Evolutionary conservation across 2,329 filamentous ascomycete species (phyloP).

Genomic region (Ophiosphaerella narmari): DNA sequence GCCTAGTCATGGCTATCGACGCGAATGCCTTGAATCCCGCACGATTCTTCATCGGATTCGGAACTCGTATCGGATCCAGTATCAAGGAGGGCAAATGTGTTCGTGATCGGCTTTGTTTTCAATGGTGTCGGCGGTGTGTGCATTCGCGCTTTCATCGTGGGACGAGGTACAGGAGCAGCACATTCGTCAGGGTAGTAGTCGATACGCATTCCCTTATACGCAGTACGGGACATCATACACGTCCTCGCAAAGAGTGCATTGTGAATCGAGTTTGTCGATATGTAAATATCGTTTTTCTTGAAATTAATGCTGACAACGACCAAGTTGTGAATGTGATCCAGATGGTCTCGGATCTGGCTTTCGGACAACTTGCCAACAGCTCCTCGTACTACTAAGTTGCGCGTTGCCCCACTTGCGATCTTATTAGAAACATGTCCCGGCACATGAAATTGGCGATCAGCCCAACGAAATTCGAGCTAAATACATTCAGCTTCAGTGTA

Average conservation of each 20-base stretch:
- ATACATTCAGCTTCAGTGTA: conserved; percentile 1
- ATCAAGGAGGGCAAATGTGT: conserved; percentile 38
- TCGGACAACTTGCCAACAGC: conserved; percentile 64
- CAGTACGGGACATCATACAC: conserved; percentile 72
- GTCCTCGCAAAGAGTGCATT: conserved; percentile 75
- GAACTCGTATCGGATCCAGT: conserved; percentile 31
- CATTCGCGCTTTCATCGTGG: conserved; percentile 10
- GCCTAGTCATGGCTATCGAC: conserved; percentile 26
- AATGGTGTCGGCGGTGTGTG: conserved; percentile 9
- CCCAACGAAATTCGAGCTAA: conserved; percentile 72
- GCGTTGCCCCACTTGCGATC: conserved; percentile 68
- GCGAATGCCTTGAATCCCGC: conserved; percentile 23
- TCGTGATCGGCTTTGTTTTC: conserved; percentile 31
- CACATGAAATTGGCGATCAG: conserved; percentile 70
- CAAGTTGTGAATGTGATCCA: conserved; percentile 83
- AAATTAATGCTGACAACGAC: conserved; percentile 69
- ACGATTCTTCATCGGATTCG: conserved; percentile 32
- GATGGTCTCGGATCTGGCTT: conserved; percentile 68
- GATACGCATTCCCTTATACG: conserved; percentile 73
- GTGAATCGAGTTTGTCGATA: conserved; percentile 77
- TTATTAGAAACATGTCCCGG: conserved; percentile 67
- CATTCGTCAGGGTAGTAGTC: conserved; percentile 77
- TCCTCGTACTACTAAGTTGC: conserved; percentile 72
- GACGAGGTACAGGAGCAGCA: conserved; percentile 58
- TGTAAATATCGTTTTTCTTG: conserved; percentile 62